Conservation (phyloP, 805 yeast species). For the Kazachstania viticola region DNA sequence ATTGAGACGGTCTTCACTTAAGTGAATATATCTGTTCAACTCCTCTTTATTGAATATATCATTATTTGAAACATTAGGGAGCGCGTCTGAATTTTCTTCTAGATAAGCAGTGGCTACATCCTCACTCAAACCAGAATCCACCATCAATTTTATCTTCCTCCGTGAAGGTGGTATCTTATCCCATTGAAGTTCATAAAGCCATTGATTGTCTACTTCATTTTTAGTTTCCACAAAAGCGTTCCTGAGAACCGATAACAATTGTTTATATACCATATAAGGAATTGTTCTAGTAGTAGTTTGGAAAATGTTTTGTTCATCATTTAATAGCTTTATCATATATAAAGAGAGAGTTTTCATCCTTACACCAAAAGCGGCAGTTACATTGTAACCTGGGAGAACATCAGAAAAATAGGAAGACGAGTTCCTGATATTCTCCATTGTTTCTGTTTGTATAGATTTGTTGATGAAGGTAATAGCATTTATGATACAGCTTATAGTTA, state of each 20-base stretch:
- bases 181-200: slow-evolving; percentile 20
- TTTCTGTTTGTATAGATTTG: slow-evolving; percentile 32
- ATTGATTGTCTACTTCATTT: slow-evolving; percentile 6
- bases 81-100: slow-evolving; percentile 24
- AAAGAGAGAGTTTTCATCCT: slow-evolving; percentile 15
- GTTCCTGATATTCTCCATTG: slow-evolving; percentile 20
- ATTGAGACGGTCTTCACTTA: too few relatives aligned
- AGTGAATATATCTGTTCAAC: slow-evolving; percentile 26
- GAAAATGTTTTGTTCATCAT: slow-evolving; percentile 14
- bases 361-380: slow-evolving; percentile 8
- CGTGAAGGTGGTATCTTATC: slow-evolving; percentile 19
- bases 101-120: slow-evolving; percentile 24
- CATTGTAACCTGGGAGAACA: slow-evolving; percentile 4
- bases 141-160: slow-evolving; percentile 14
- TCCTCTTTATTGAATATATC: slow-evolving; percentile 20
- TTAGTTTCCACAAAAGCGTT: slow-evolving; percentile 30
- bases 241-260: slow-evolving; percentile 34
- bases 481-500: slow-evolving; percentile 30
- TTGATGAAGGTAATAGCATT: slow-evolving; percentile 35
- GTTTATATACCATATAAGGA: slow-evolving; percentile 34
- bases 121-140: slow-evolving; percentile 20
- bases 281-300: slow-evolving; percentile 17
- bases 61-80: slow-evolving; percentile 14
- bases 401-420: slow-evolving; percentile 2
- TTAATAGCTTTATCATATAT: slow-evolving; percentile 14